Conservation (phyloP, 305 asterid species). For the Rubia balearica region DNA sequence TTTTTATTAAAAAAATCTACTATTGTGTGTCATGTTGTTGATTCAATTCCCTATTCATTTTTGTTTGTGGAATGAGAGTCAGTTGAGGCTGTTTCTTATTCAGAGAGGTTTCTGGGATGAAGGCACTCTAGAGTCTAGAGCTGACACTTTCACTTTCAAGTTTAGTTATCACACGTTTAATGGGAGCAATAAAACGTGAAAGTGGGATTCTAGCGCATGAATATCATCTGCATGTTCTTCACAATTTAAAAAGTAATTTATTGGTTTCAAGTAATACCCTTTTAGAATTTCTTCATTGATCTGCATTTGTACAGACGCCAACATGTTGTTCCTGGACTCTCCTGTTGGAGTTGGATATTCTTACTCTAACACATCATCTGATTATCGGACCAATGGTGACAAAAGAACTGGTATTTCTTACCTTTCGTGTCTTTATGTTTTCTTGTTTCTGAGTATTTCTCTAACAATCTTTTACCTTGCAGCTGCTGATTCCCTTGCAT, state of each 20-base stretch:
- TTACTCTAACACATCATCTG: slow-evolving; percentile 78
- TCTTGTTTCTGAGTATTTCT: slow-evolving; percentile 17
- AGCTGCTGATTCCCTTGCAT: slow-evolving; percentile 73
- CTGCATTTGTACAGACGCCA: slow-evolving; percentile 57
- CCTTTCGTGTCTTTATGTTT: slow-evolving; percentile 9
- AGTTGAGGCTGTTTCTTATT: not conserved
- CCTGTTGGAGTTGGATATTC: slow-evolving; percentile 97
- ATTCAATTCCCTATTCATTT: not conserved
- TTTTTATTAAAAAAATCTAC: not conserved
- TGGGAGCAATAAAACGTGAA: not conserved
- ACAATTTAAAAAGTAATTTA: not conserved
- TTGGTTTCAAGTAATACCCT: not conserved
- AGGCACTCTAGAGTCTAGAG: not conserved
- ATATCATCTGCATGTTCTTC: not conserved
- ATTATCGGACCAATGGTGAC: slow-evolving; percentile 67
- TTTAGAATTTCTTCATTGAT: not conserved
- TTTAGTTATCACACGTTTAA: not conserved
- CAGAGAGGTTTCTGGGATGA: slow-evolving; percentile 1
- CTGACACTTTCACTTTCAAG: not conserved
- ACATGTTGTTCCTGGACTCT: slow-evolving; percentile 76
- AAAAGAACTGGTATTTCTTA: slow-evolving; percentile 58
- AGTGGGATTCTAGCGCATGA: slow-evolving; percentile 1
- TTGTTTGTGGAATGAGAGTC: not conserved
- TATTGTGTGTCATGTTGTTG: not conserved
- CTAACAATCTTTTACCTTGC: slow-evolving; percentile 28